These are phyloP conservation scores for Canariomyces notabilis DNA, from an alignment of 2,329 filamentous ascomycete species.

Conservation along the genomic window DNA sequence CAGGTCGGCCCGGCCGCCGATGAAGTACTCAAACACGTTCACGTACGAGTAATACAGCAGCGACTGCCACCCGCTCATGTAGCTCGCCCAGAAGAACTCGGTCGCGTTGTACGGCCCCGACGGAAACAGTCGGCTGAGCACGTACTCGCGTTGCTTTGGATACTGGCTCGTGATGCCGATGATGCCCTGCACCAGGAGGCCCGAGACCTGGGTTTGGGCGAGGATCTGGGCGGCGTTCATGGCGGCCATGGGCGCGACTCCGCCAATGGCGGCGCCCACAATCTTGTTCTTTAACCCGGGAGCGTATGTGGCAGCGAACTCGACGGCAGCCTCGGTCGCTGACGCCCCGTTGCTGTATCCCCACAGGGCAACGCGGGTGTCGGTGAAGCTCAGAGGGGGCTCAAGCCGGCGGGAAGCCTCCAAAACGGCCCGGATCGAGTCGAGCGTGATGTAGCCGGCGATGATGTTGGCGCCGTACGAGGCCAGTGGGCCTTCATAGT, in stretches of 20 bases:
- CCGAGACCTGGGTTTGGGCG: constrained; percentile 10
- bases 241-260: constrained; percentile 34
- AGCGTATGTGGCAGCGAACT: constrained; percentile 48
- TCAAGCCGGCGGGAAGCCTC: too few species aligned
- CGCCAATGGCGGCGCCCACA: constrained; percentile 45
- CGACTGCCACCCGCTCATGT: constrained; percentile 14
- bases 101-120: constrained; percentile 16
- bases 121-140: constrained; percentile 17
- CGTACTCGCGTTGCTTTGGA: constrained; percentile 26
- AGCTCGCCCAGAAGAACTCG: constrained; percentile 17
- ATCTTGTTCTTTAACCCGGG: constrained; percentile 49
- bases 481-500: constrained; percentile 42
- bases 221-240: constrained; percentile 7
- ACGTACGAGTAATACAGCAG: constrained; percentile 12
- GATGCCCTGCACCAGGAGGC: constrained; percentile 19
- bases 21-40: constrained; percentile 17
- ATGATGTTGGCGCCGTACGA: constrained; percentile 40
- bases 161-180: constrained; percentile 31
- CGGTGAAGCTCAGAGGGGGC: too few species aligned
- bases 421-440: constrained; percentile 41
- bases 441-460: constrained; percentile 41
- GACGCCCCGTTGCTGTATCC: constrained; percentile 53
- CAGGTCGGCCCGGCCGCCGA: constrained; percentile 11
- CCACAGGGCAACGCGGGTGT: constrained; percentile 39
- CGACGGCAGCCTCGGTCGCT: constrained; percentile 47